These are phyloP conservation scores for Camelina laxa DNA, from an alignment of 345 rosid genomes.

Conservation along the genomic window DNA sequence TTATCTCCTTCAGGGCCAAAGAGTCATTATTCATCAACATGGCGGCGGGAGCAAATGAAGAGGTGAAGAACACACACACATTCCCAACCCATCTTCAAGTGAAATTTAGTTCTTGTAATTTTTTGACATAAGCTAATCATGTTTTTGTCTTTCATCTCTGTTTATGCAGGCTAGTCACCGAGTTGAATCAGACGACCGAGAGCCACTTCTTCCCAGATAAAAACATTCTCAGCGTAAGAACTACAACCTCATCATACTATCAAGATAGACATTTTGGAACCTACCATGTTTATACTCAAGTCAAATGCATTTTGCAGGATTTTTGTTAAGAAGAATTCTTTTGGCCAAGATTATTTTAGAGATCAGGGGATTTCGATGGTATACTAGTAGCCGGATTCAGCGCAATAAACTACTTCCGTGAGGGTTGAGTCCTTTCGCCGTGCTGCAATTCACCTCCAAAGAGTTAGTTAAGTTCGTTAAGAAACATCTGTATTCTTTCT, in stretches of 20 bases:
- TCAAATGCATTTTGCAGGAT: conserved; percentile 31
- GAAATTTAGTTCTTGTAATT: neutral
- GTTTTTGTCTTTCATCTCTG: neutral
- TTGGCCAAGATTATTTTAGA: conserved; percentile 38
- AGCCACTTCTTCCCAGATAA: conserved; percentile 49
- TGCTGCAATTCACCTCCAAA: conserved; percentile 16
- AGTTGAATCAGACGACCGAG: conserved; percentile 38
- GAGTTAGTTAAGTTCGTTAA: conserved; percentile 43
- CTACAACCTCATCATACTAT: neutral
- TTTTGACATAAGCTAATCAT: neutral
- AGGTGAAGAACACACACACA: conserved; percentile 49
- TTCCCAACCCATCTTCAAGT: neutral
- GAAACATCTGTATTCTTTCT: conserved; percentile 1
- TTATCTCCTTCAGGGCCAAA: conserved; percentile 62
- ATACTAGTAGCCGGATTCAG: conserved; percentile 24
- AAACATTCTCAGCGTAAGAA: conserved; percentile 17
- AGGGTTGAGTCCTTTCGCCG: conserved; percentile 24
- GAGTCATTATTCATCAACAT: conserved; percentile 79
- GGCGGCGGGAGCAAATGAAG: conserved; percentile 92
- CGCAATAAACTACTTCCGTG: conserved; percentile 29
- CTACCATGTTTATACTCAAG: neutral
- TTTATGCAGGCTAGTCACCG: conserved; percentile 43
- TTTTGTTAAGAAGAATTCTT: conserved; percentile 41
- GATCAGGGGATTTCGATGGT: conserved; percentile 4
- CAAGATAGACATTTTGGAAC: neutral